These are phyloP conservation scores for Saccharomyces hybrid DNA, from an alignment of 1,139 yeast genomes.

Conservation along the genomic window DNA sequence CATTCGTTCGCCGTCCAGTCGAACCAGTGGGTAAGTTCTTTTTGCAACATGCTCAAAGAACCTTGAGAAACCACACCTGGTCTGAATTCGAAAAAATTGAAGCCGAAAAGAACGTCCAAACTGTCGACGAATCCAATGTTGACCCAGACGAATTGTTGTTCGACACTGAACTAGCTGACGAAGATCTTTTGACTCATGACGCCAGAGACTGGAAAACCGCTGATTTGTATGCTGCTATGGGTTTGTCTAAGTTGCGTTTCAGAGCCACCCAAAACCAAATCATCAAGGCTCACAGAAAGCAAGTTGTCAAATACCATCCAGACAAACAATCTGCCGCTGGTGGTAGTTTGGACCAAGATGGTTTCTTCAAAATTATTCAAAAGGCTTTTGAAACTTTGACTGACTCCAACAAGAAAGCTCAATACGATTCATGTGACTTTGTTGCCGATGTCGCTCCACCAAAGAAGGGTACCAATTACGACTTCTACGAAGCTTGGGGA, in stretches of 20 bases:
- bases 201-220: slow-evolving; percentile 98
- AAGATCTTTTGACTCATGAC: slow-evolving; percentile 71
- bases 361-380: slow-evolving; percentile 94
- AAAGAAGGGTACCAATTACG: slow-evolving; percentile 52
- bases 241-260: slow-evolving; percentile 85
- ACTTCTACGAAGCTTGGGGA: slow-evolving; percentile 87
- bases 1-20: slow-evolving; percentile 75
- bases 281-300: slow-evolving; percentile 94
- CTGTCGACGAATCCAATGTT: slow-evolving; percentile 57
- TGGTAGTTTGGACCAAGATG: slow-evolving; percentile 87
- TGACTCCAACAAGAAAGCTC: slow-evolving; percentile 81
- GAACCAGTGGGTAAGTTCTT: slow-evolving; percentile 97
- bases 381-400: slow-evolving; percentile 88
- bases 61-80: slow-evolving; percentile 96
- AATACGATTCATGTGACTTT: slow-evolving; percentile 91
- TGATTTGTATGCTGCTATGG: slow-evolving; percentile 93
- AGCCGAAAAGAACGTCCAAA: slow-evolving; percentile 81
- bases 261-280: slow-evolving; percentile 89
- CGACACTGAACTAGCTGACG: slow-evolving; percentile 65
- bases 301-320: slow-evolving; percentile 95
- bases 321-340: slow-evolving; percentile 79
- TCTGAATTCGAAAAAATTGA: slow-evolving; percentile 92
- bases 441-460: slow-evolving; percentile 84
- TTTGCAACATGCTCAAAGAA: slow-evolving; percentile 94
- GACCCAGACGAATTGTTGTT: slow-evolving; percentile 71